Percentiles rank a stretch among this genome's conserved stretches.
Conservation (phyloP, 257 asterid genomes). For the Petunia axillaris region DNA sequence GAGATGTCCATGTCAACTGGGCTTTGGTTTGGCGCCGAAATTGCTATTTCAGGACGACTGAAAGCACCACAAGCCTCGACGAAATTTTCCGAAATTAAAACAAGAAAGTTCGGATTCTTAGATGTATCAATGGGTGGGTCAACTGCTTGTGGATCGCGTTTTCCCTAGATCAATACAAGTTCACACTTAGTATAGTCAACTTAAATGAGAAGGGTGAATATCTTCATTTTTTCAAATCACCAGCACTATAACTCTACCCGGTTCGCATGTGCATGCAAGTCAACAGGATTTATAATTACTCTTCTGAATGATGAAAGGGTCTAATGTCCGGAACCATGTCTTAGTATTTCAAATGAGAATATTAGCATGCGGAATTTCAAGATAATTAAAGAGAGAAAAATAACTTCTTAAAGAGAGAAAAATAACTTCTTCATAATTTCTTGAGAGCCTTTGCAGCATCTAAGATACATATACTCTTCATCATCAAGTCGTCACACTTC, state of each 20-base stretch:
- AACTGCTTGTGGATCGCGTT: conserved; percentile 65
- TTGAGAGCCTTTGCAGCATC: background rate
- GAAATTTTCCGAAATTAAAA: conserved; percentile 81
- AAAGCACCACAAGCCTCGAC: conserved; percentile 76
- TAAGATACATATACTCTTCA: background rate
- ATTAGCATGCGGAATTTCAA: conserved; percentile 20
- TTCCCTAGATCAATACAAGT: conserved; percentile 58
- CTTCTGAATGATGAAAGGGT: conserved; percentile 2
- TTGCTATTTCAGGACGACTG: conserved; percentile 65
- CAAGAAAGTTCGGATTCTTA: conserved; percentile 86
- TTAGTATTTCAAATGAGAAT: conserved; percentile 1
- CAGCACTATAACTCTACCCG: background rate
- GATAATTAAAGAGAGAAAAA: background rate
- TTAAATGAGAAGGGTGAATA: conserved; percentile 4
- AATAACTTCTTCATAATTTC: conserved; percentile 1
- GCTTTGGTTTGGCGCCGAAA: conserved; percentile 60
- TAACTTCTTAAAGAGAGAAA: background rate
- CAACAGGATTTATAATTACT: conserved; percentile 8
- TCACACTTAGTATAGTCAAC: background rate
- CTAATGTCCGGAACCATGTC: background rate
- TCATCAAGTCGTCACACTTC: background rate
- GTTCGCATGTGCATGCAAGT: conserved; percentile 3
- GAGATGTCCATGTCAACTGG: conserved; percentile 75
- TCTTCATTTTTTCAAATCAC: background rate
- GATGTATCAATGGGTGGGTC: conserved; percentile 65